Conservation (phyloP, 192 early-diverging fungal species). For the Coemansia furcata region DNA sequence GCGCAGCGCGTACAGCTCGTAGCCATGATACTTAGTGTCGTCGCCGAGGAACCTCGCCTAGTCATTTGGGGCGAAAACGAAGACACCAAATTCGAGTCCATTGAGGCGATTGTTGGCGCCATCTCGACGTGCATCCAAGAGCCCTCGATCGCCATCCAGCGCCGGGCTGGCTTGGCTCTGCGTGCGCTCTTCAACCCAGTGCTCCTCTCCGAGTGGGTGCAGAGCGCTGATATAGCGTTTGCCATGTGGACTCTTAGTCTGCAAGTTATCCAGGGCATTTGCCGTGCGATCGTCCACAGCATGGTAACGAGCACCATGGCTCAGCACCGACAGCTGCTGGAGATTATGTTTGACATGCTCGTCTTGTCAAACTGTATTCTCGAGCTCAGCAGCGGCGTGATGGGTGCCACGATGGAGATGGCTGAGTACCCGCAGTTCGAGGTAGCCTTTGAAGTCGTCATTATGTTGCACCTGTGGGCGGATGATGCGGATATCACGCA, state of each 20-base stretch:
- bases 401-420: constrained; percentile 55
- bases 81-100: constrained; percentile 67
- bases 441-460: constrained; percentile 63
- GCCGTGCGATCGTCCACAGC: constrained; percentile 53
- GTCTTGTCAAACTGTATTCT: constrained; percentile 74
- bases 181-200: constrained; percentile 70
- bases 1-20: constrained; percentile 83
- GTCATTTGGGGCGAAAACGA: constrained; percentile 70
- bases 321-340: constrained; percentile 51
- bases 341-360: constrained; percentile 58
- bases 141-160: constrained; percentile 64
- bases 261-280: constrained; percentile 56
- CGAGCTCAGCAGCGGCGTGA: constrained; percentile 64
- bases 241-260: constrained; percentile 77
- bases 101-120: constrained; percentile 66
- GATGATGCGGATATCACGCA: constrained; percentile 56
- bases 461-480: constrained; percentile 64
- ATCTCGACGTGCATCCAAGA: constrained; percentile 78
- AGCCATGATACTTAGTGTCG: constrained; percentile 69
- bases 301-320: constrained; percentile 52
- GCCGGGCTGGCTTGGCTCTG: constrained; percentile 68
- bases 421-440: constrained; percentile 55
- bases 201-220: constrained; percentile 79
- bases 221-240: constrained; percentile 64
- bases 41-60: constrained; percentile 72